These are phyloP conservation scores for Apiotrichum montevideense DNA, from an alignment of 1,284 basidiomycete species.

Conservation along the genomic window DNA sequence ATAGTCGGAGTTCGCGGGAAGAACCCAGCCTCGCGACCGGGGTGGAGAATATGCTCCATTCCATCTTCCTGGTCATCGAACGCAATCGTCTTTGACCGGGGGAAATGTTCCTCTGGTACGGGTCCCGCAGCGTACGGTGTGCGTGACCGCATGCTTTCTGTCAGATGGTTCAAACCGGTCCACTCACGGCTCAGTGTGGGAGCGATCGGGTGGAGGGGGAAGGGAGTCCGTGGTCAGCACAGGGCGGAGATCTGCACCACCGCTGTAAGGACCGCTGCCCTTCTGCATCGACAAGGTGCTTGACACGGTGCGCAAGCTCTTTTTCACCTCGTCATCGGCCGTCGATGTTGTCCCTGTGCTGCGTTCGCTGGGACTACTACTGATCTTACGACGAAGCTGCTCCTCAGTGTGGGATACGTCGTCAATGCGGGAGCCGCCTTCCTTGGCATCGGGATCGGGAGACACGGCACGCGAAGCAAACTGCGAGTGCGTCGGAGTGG, in stretches of 20 bases:
- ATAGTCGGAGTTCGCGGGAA: constrained; percentile 40
- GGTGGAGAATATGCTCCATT: constrained; percentile 9
- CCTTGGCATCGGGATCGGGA: background rate
- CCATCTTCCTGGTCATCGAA: constrained; percentile 49
- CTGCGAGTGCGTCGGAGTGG: constrained; percentile 5
- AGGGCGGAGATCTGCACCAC: background rate
- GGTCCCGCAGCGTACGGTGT: constrained; percentile 1
- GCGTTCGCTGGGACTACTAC: background rate
- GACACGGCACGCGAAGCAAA: background rate
- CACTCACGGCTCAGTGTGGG: background rate
- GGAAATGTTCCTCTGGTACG: constrained; percentile 42
- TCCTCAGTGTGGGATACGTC: background rate
- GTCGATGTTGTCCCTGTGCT: background rate
- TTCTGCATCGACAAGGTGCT: background rate
- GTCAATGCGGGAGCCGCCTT: background rate
- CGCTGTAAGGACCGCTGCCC: background rate
- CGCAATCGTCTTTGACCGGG: constrained; percentile 56
- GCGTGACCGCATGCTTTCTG: background rate
- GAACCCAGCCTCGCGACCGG: constrained; percentile 14
- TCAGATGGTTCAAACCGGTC: background rate
- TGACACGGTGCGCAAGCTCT: background rate
- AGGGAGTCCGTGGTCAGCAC: background rate
- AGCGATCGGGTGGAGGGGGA: background rate
- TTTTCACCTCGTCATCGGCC: background rate
- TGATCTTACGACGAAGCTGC: background rate